Base-by-base conservation (phyloP, 2,329 filamentous ascomycete species). In the Xylariaceae sp. region DNA sequence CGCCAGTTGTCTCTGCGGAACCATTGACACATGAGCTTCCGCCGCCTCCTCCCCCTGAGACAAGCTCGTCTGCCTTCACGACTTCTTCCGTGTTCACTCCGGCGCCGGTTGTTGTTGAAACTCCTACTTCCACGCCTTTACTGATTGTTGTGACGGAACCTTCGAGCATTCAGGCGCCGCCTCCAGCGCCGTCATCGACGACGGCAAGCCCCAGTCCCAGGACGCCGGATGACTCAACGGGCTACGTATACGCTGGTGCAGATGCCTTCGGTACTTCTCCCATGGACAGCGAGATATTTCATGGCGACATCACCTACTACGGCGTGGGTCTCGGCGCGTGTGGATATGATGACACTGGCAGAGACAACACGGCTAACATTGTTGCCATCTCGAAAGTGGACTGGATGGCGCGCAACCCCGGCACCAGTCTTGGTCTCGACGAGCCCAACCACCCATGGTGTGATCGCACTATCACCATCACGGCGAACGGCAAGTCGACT, bases 231-330 rank as follows among this genome's bases (percentile, higher is more conserved):
- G 41, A 65, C 59, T 9, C 37, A 9, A 41, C 37, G 37, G 62
- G 70, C 39, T 64, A 65, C 70, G 72, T 66, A 2, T 62, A 60
- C 10, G 52, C 52, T 15, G 58, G 60, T n/a, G 8, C 55, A 0
- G 58, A 62, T 45, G 18, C 11, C 15, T 64, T 67, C 18, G 76
- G 73, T 53, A 72, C 64, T 39, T 62, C 61, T 4, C 65, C 65
- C 55, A 59, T 63, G 45, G 64, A 61, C 50, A 61, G 15, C 57
- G 23, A 78, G 73, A 73, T 53, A 10, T 63, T 74, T 76, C 69
- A 71, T 0, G 90, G 89, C 62, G 82, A 92, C 53, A 80, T 90
- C 65, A 94, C 90, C 60, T 92, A 84, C 79, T 95, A 89, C 76
- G 75, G 79, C 47, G 77, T 88, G 52, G 90, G 87, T 48, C 71